Percentiles rank a stretch among this genome's conserved stretches.
These are phyloP conservation scores for Monosporozyma yasuniensis DNA, from an alignment of 805 yeast species.

Conservation along the genomic window DNA sequence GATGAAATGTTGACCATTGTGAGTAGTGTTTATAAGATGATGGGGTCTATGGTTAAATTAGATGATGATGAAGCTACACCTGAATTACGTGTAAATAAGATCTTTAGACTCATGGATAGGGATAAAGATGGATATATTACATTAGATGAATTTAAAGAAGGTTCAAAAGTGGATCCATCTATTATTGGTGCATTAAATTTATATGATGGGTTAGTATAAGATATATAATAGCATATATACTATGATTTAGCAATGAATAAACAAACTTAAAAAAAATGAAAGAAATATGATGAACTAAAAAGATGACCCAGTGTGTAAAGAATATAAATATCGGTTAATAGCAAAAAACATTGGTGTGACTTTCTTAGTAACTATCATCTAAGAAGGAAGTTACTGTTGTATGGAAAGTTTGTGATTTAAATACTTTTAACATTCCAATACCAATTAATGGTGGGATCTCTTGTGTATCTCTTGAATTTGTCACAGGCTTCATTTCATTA, in stretches of 20 bases:
- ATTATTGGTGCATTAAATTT: conserved; percentile 68
- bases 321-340: neutral
- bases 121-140: conserved; percentile 60
- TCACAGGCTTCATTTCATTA: conserved; percentile 44
- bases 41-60: conserved; percentile 84
- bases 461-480: conserved; percentile 55
- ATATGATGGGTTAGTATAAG: conserved; percentile 67
- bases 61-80: conserved; percentile 90
- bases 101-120: conserved; percentile 66
- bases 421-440: conserved; percentile 38
- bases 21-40: conserved; percentile 83
- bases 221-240: neutral
- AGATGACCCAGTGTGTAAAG: neutral
- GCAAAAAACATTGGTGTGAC: neutral
- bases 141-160: conserved; percentile 76
- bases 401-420: conserved; percentile 20
- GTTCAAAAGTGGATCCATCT: conserved; percentile 69
- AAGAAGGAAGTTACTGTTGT: conserved; percentile 14
- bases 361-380: conserved; percentile 9
- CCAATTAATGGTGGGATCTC: conserved; percentile 45
- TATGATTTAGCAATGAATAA: neutral
- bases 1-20: conserved; percentile 75
- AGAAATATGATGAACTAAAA: neutral
- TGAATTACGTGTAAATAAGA: conserved; percentile 73
- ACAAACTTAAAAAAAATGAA: neutral